phyloP scores from a whole-genome alignment of 2,329 filamentous ascomycete species.

The Orbilia javanica region DNA sequence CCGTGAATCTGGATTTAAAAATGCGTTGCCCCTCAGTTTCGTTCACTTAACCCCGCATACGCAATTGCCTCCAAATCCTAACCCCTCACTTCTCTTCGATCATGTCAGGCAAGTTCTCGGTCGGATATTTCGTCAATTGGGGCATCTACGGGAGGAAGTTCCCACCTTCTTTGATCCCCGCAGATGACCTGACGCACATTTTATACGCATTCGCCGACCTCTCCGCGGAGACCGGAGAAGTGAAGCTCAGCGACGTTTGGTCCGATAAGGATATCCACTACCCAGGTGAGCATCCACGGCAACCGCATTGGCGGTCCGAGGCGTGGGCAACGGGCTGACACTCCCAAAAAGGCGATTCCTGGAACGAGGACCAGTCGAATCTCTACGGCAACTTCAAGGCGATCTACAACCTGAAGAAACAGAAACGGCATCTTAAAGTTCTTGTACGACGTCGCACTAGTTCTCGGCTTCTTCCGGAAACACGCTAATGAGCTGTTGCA shows the following conservation, averaged over 20 bases:
- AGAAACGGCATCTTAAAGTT: conserved; percentile 80
- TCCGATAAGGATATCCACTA: conserved; percentile 37
- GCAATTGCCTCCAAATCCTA: too few species aligned
- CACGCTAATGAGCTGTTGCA: conserved; percentile 2
- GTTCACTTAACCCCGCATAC: conserved; percentile 7
- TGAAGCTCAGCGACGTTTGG: conserved; percentile 23
- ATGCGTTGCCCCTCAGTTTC: conserved; percentile 13
- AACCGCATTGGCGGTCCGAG: not conserved
- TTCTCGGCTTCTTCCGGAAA: not conserved
- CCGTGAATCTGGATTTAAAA: not conserved
- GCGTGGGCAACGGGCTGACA: not conserved
- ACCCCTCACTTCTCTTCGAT: conserved; percentile 5
- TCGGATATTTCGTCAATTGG: conserved; percentile 63
- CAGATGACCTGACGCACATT: conserved; percentile 85
- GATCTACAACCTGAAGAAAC: conserved; percentile 80
- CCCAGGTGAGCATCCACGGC: not conserved
- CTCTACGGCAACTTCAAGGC: conserved; percentile 84
- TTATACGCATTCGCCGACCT: conserved; percentile 71
- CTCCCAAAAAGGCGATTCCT: conserved; percentile 8
- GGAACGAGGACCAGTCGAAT: conserved; percentile 66
- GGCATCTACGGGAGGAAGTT: conserved; percentile 89
- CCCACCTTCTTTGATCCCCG: conserved; percentile 83
- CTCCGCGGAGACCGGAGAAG: conserved; percentile 24
- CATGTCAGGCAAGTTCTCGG: conserved; percentile 24
- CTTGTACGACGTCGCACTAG: conserved; percentile 66